Percentiles rank a stretch among this genome's conserved stretches.
These are phyloP conservation scores for Epipyxis sp. DNA, from an alignment of 108 stramenopile genomes.

Conservation along the genomic window DNA sequence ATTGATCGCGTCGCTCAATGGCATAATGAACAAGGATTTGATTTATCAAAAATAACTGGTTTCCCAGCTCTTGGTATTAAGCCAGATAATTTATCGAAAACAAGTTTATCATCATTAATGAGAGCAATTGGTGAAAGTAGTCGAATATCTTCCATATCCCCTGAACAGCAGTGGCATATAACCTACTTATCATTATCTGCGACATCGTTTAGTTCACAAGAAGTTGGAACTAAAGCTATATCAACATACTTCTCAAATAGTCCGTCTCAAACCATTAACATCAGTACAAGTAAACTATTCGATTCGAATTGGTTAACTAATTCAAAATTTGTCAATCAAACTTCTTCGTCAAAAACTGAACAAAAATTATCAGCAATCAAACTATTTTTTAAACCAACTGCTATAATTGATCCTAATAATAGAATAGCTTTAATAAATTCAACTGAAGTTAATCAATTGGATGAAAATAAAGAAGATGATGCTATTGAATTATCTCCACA, in stretches of 20 bases:
- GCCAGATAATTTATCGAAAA: not conserved
- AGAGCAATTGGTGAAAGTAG: not conserved
- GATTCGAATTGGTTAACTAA: too few relatives aligned
- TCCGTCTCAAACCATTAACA: too few relatives aligned
- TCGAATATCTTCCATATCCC: not conserved
- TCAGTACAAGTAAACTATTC: too few relatives aligned
- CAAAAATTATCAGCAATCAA: too few relatives aligned
- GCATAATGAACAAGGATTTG: not conserved
- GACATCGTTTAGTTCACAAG: not conserved
- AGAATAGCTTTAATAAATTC: too few relatives aligned
- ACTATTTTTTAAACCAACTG: too few relatives aligned
- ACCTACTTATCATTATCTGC: not conserved
- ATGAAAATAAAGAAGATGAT: too few relatives aligned
- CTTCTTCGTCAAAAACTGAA: too few relatives aligned
- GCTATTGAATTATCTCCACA: too few relatives aligned
- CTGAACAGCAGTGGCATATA: not conserved
- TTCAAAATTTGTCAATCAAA: too few relatives aligned
- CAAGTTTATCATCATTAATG: not conserved
- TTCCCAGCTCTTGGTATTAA: not conserved
- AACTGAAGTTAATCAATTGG: too few relatives aligned
- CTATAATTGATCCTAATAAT: too few relatives aligned
- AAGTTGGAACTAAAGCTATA: not conserved
- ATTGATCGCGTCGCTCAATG: not conserved
- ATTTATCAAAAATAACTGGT: not conserved
- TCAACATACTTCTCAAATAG: not conserved